Conservation (phyloP, 306 rosid species). For the Comarum palustre region DNA sequence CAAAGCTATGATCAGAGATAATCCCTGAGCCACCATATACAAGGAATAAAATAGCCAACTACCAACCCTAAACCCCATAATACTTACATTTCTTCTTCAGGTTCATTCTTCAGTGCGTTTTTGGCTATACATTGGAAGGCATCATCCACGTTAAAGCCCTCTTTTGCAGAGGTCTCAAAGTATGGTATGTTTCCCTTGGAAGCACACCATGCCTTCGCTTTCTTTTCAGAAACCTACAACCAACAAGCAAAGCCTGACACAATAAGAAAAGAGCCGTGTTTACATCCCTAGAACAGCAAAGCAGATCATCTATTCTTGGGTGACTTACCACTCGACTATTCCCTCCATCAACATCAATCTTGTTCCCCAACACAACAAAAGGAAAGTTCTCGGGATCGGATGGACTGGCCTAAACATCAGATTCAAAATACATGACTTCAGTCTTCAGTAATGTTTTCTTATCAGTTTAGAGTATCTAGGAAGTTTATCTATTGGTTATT, state of each 20-base stretch:
- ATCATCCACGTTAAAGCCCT: conserved; percentile 95
- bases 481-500: conserved; percentile 6
- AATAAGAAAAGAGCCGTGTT: conserved; percentile 14
- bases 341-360: conserved; percentile 95
- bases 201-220: conserved; percentile 99
- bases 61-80: neutral
- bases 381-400: conserved; percentile 98
- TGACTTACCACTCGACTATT: conserved; percentile 90
- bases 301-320: neutral
- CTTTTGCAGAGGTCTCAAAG: conserved; percentile 98
- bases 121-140: conserved; percentile 97
- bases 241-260: conserved; percentile 11
- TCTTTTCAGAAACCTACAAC: conserved; percentile 91
- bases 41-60: neutral
- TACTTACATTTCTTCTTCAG: conserved; percentile 95
- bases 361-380: conserved; percentile 97
- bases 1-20: neutral
- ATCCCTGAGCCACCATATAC: neutral
- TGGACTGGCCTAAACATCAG: conserved; percentile 88
- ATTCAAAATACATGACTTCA: conserved; percentile 16
- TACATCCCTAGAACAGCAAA: conserved; percentile 14
- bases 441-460: conserved; percentile 10
- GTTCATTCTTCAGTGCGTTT: conserved; percentile 98
- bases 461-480: neutral
- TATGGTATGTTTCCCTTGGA: conserved; percentile 97